phyloP scores from a whole-genome alignment of 257 asterid genomes.

The Prunella vulgaris region DNA sequence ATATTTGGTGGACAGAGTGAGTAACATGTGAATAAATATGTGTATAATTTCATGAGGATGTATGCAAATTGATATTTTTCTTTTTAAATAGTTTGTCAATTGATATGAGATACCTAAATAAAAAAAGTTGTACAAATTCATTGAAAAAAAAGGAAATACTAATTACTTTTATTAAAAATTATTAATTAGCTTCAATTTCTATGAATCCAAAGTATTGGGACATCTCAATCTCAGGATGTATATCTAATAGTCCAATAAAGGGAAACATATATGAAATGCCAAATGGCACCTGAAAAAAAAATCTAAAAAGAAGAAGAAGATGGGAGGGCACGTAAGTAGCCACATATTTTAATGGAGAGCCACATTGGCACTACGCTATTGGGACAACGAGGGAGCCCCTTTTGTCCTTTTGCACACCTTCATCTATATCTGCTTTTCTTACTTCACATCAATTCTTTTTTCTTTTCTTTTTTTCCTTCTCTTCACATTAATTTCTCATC shows the following conservation, averaged over 20 bases:
- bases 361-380: slow-evolving; percentile 26
- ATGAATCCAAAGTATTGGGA: not conserved
- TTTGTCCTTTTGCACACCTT: slow-evolving; percentile 29
- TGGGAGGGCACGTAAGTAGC: not conserved
- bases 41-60: too few relatives aligned
- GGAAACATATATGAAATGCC: slow-evolving; percentile 7
- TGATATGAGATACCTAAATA: too few relatives aligned
- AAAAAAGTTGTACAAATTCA: too few relatives aligned
- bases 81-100: too few relatives aligned
- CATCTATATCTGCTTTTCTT: not conserved
- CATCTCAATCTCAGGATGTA: not conserved
- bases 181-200: too few relatives aligned
- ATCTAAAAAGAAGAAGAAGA: not conserved
- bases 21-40: too few relatives aligned
- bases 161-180: too few relatives aligned
- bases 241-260: not conserved
- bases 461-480: slow-evolving; percentile 1
- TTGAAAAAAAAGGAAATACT: too few relatives aligned
- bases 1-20: too few relatives aligned
- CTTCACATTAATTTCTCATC: slow-evolving; percentile 10
- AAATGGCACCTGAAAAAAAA: slow-evolving; percentile 8
- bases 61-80: too few relatives aligned
- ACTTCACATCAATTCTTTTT: not conserved
- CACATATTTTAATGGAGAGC: slow-evolving; percentile 7
- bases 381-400: slow-evolving; percentile 33